phyloP scores from a whole-genome alignment of 2,329 filamentous ascomycete genomes.

The Cladosporium cucumerinum region DNA sequence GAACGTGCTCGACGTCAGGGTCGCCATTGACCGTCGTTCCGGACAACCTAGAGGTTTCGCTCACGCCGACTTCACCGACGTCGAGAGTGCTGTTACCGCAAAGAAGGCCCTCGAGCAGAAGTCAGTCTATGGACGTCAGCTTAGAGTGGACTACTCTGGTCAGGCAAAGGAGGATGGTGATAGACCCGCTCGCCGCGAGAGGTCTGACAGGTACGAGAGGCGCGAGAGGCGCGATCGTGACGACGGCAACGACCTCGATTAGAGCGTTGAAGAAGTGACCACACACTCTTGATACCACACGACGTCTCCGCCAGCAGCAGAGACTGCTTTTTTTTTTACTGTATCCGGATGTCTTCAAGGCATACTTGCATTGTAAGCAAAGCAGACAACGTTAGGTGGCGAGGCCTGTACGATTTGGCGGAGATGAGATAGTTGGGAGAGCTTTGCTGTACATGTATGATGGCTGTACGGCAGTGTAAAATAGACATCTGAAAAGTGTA shows the following conservation, averaged over 20 bases:
- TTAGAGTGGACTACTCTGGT: conserved; percentile 63
- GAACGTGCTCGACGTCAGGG: conserved; percentile 71
- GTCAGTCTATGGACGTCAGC: conserved; percentile 61
- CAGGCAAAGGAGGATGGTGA: not conserved
- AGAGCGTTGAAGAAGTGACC: not conserved
- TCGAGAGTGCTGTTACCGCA: conserved; percentile 62
- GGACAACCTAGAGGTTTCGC: conserved; percentile 81
- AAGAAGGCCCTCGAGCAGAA: conserved; percentile 54
- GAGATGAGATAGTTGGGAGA: not conserved
- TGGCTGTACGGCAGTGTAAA: not conserved
- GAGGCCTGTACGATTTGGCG: not conserved
- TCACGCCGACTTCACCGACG: conserved; percentile 73
- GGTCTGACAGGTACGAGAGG: not conserved
- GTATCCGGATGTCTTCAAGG: not conserved
- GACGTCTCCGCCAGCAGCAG: not conserved
- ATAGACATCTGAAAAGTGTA: conserved; percentile 1
- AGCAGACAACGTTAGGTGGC: not conserved
- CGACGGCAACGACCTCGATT: not conserved
- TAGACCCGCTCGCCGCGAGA: not conserved
- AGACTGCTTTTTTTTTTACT: not conserved
- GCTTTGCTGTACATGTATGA: not conserved
- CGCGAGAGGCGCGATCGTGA: not conserved
- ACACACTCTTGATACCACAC: not conserved
- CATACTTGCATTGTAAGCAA: not conserved
- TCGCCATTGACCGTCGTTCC: conserved; percentile 76